Percentiles rank a stretch among this genome's conserved stretches.
phyloP scores from a whole-genome alignment of 108 stramenopile species.

The Conticribra guillardii region DNA sequence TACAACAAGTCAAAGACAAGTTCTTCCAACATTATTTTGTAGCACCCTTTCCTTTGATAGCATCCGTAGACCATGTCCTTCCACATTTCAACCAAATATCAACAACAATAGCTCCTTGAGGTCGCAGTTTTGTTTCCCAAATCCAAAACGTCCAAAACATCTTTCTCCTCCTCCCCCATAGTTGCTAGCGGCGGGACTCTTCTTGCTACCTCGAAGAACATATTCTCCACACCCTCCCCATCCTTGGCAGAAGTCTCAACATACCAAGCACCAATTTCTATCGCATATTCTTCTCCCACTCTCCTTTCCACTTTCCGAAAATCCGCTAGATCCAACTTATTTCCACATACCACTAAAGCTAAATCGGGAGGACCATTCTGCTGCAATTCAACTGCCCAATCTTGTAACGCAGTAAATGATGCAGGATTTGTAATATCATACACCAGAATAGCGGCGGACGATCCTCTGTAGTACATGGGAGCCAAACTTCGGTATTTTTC shows the following conservation, averaged over 20 bases:
- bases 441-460: conserved; percentile 53
- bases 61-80: too few species aligned
- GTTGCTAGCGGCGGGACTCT: conserved; percentile 40
- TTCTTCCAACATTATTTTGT: too few species aligned
- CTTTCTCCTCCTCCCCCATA: conserved; percentile 13
- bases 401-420: conserved; percentile 39
- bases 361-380: conserved; percentile 44
- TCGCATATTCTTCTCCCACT: conserved; percentile 57
- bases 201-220: conserved; percentile 69
- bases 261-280: conserved; percentile 60
- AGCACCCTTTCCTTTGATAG: too few species aligned
- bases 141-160: conserved; percentile 38
- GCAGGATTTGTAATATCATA: conserved; percentile 56
- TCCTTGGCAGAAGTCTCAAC: conserved; percentile 75
- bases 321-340: conserved; percentile 52
- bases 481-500: conserved; percentile 87
- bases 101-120: conserved; percentile 22
- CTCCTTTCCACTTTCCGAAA: conserved; percentile 32
- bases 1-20: too few species aligned
- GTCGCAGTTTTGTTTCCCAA: conserved; percentile 20
- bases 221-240: conserved; percentile 58
- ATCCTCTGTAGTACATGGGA: conserved; percentile 80
- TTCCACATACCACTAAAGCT: conserved; percentile 53
- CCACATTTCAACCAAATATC: not conserved
- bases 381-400: conserved; percentile 46